A percentile compares a stretch with the other conserved stretches of the same genome.
Evolutionary conservation across 352 stramenopile species (phyloP).

Genomic region (Aphanomyces cochlioides): DNA sequence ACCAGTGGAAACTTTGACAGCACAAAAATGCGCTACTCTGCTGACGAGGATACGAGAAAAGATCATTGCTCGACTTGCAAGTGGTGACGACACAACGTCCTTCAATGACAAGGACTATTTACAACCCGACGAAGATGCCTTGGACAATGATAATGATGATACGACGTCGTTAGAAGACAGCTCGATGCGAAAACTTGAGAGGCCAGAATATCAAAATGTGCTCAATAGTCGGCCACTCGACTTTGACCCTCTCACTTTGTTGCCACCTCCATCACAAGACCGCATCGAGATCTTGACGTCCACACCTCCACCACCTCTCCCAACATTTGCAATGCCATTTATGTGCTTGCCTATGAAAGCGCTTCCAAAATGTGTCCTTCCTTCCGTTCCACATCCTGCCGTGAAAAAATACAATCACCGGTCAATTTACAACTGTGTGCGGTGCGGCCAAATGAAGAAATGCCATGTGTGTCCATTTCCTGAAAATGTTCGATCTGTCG

Average conservation of each 20-base stretch:
- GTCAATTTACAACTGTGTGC: slow-evolving; percentile 29
- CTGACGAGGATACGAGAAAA: slow-evolving; percentile 21
- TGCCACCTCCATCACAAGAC: slow-evolving; percentile 8
- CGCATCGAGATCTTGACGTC: background rate
- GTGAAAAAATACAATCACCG: slow-evolving; percentile 22
- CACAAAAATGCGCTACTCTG: slow-evolving; percentile 11
- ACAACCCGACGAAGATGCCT: slow-evolving; percentile 5
- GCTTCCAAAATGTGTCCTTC: slow-evolving; percentile 16
- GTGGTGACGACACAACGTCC: background rate
- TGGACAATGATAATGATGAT: background rate
- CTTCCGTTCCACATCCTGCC: background rate
- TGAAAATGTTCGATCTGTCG: slow-evolving; percentile 24
- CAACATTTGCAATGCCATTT: background rate
- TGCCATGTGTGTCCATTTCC: slow-evolving; percentile 20
- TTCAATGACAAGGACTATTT: slow-evolving; percentile 21
- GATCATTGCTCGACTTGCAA: slow-evolving; percentile 16
- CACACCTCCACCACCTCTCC: background rate
- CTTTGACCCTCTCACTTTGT: background rate
- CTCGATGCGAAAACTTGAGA: too few relatives aligned
- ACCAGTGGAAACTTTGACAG: background rate
- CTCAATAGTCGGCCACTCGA: background rate
- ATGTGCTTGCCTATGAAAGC: background rate
- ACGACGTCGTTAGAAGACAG: background rate
- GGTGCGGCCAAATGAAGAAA: slow-evolving; percentile 27
- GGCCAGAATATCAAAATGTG: too few relatives aligned